These are phyloP conservation scores for Penicillium hordei DNA, from an alignment of 2,329 filamentous ascomycete species.

Conservation along the genomic window DNA sequence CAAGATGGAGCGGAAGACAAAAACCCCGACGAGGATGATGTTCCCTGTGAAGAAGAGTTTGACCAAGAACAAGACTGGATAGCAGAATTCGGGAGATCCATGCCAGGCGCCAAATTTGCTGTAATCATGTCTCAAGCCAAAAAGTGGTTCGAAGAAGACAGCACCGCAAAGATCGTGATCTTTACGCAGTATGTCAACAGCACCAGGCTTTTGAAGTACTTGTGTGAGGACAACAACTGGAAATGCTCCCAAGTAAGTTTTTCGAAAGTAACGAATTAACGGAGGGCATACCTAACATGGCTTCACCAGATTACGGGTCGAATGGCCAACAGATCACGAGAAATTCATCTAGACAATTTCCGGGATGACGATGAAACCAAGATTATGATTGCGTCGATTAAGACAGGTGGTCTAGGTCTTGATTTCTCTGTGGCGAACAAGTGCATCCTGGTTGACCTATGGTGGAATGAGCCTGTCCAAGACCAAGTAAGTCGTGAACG, in stretches of 20 bases:
- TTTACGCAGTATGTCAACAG: conserved; percentile 35
- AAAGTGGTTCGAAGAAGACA: neutral
- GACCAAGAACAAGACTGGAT: neutral
- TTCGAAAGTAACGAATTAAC: too few species aligned
- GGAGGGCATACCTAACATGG: neutral
- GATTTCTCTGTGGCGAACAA: conserved; percentile 63
- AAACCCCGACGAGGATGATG: neutral
- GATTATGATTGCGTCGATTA: conserved; percentile 58
- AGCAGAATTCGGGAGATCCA: neutral
- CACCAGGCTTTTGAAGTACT: conserved; percentile 50
- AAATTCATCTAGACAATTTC: conserved; percentile 51
- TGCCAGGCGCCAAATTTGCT: conserved; percentile 1
- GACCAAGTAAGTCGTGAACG: conserved; percentile 51
- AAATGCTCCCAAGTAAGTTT: conserved; percentile 22
- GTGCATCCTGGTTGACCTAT: conserved; percentile 56
- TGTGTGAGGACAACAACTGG: conserved; percentile 55
- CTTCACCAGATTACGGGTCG: conserved; percentile 49
- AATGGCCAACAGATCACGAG: conserved; percentile 46
- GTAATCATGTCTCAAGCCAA: neutral
- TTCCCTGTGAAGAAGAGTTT: neutral
- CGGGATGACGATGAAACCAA: conserved; percentile 37
- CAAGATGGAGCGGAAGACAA: neutral
- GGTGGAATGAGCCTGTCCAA: conserved; percentile 64
- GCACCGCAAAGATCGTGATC: conserved; percentile 1
- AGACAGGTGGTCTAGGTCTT: conserved; percentile 58